A percentile compares a stretch with the other conserved stretches of the same genome.
These are phyloP conservation scores for Metarhizium album DNA, from an alignment of 2,329 filamentous ascomycete genomes.

Conservation along the genomic window DNA sequence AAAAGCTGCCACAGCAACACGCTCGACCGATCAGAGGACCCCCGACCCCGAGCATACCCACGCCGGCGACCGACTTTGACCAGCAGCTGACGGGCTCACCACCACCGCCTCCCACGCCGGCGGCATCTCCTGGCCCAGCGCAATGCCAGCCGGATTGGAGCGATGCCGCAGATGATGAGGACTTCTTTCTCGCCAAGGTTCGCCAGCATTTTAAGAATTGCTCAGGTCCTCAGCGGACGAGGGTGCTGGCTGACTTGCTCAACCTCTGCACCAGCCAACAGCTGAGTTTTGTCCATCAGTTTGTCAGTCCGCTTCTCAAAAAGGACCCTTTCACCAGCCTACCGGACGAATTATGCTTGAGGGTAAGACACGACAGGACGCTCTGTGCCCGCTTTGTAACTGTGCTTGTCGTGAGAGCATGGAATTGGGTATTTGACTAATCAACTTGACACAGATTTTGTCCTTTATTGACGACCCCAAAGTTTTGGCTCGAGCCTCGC, in stretches of 20 bases:
- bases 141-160: conserved; percentile 62
- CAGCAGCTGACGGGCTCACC: conserved; percentile 50
- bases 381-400: not conserved
- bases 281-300: conserved; percentile 90
- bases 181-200: conserved; percentile 70
- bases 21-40: conserved; percentile 40
- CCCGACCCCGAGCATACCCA: conserved; percentile 56
- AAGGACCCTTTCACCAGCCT: conserved; percentile 91
- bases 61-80: conserved; percentile 52
- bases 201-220: conserved; percentile 71
- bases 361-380: conserved; percentile 43
- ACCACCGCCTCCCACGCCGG: conserved; percentile 54
- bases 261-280: conserved; percentile 93
- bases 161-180: conserved; percentile 67
- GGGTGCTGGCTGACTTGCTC: conserved; percentile 75
- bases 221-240: conserved; percentile 64
- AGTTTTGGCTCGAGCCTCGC: conserved; percentile 82
- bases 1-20: conserved; percentile 36
- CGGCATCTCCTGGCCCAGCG: conserved; percentile 53
- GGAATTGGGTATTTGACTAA: not conserved
- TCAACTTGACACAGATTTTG: conserved; percentile 51
- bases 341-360: conserved; percentile 83
- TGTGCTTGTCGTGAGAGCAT: not conserved
- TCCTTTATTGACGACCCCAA: conserved; percentile 97
- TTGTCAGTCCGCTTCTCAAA: conserved; percentile 86